These are phyloP conservation scores for Vicia faba DNA, from an alignment of 306 rosid genomes.

Conservation along the genomic window DNA sequence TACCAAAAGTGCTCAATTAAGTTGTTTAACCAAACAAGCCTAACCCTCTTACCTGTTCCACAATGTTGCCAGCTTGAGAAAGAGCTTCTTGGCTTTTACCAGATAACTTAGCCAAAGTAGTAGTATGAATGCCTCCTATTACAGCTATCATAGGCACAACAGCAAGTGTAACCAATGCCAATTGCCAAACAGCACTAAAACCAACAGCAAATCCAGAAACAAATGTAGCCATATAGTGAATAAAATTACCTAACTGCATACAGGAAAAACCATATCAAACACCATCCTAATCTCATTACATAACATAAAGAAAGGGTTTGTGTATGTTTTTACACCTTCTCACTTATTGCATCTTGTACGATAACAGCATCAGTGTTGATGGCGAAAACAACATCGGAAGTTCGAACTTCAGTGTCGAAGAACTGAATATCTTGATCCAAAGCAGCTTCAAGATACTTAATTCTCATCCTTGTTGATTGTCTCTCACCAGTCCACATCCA, in stretches of 20 bases:
- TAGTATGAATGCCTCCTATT: slow-evolving; percentile 83
- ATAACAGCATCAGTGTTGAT: slow-evolving; percentile 89
- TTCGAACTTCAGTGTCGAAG: slow-evolving; percentile 90
- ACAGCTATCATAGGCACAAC: slow-evolving; percentile 94
- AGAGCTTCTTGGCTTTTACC: slow-evolving; percentile 87
- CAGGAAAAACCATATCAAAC: background rate
- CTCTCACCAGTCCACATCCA: slow-evolving; percentile 99
- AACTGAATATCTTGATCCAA: slow-evolving; percentile 85
- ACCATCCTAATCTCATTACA: slow-evolving; percentile 1
- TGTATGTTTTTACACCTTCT: slow-evolving; percentile 57
- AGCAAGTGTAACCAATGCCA: slow-evolving; percentile 90
- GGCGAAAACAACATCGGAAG: slow-evolving; percentile 93
- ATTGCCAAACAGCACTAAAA: slow-evolving; percentile 96
- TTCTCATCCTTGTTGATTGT: slow-evolving; percentile 94
- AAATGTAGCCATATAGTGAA: slow-evolving; percentile 97
- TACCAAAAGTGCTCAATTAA: background rate
- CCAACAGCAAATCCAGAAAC: slow-evolving; percentile 96
- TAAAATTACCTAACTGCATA: slow-evolving; percentile 88
- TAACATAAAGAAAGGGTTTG: background rate
- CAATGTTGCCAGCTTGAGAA: slow-evolving; percentile 91
- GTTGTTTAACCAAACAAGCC: background rate
- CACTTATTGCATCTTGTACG: slow-evolving; percentile 98
- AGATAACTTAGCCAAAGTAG: slow-evolving; percentile 83
- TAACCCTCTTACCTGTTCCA: slow-evolving; percentile 69
- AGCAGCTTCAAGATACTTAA: slow-evolving; percentile 89